phyloP scores from a whole-genome alignment of 73 alveolate genomes.

The Symbiodinium natans region DNA sequence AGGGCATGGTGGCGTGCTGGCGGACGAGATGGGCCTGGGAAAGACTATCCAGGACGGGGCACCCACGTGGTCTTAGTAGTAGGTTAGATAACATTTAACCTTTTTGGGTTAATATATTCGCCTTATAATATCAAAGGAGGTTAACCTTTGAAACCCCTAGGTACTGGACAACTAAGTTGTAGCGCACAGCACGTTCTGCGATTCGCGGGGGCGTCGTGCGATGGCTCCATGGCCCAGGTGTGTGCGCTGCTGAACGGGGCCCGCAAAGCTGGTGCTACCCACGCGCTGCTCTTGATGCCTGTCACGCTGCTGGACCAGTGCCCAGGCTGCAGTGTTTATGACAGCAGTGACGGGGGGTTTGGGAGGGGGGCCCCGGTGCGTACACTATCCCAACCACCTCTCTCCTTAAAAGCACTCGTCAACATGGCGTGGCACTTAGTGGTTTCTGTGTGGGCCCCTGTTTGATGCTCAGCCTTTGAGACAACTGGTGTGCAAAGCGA shows the following conservation, averaged over 20 bases:
- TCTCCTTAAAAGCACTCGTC: too few relatives aligned
- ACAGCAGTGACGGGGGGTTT: background rate
- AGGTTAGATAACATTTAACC: too few relatives aligned
- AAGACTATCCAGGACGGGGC: slow-evolving; percentile 72
- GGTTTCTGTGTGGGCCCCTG: too few relatives aligned
- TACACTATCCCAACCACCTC: too few relatives aligned
- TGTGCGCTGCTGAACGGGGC: slow-evolving; percentile 92
- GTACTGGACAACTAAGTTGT: too few relatives aligned
- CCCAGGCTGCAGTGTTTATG: background rate
- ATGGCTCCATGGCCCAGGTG: too few relatives aligned
- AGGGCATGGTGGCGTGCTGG: slow-evolving; percentile 86
- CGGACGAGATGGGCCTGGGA: slow-evolving; percentile 94
- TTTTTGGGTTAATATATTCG: too few relatives aligned
- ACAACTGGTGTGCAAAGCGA: background rate
- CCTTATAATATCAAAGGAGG: background rate
- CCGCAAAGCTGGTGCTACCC: slow-evolving; percentile 88
- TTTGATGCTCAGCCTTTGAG: background rate
- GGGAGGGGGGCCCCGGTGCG: background rate
- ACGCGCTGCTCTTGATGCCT: slow-evolving; percentile 88
- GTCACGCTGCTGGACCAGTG: slow-evolving; percentile 80
- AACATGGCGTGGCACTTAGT: too few relatives aligned
- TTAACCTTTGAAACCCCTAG: background rate
- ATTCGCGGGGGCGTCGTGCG: background rate
- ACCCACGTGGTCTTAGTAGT: too few relatives aligned
- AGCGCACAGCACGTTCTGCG: background rate